Evolutionary conservation across 768 basidiomycete genomes (phyloP), one percentile per base, ranked within the genome.

Genomic region (Lentinula detonsa): DNA sequence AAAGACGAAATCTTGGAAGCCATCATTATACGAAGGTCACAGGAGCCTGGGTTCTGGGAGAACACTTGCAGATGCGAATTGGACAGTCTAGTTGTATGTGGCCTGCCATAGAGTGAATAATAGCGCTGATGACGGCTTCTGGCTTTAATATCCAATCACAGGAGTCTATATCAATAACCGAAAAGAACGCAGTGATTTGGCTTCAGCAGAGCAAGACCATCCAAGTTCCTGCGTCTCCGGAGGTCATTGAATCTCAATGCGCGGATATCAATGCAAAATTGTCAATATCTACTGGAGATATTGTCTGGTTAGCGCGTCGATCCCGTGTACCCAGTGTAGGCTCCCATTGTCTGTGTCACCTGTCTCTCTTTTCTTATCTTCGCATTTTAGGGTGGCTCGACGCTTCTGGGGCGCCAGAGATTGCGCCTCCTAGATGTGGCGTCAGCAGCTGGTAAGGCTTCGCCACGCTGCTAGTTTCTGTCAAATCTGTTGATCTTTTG

Each of bases 301-400:
- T 80, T 56, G 62, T 90, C 35, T 90, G 81, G 81, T 70, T 90
- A 33, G 71, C 82, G 53, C 76, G 70, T 67, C 82, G 88, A 62
- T 71, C 74, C 62, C 76, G 75, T 61, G 66, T 72, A 59, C 79
- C 81, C 56, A 81, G 83, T 77, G 88, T 87, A 72, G 61, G 76
- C 70, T 43, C 53, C 48, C 23, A 15, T 52, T 39, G 5, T 59
- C 45, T 5, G 21, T 56, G 55, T 43, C 42, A 56, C n/a, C 11
- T 31, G 21, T 31, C 40, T 39, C 28, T 15, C 4, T 43, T 33
- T 33, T 45, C 10, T 8, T 56, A 16, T 16, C 34, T 52, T 35
- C 45, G 33, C 13, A 16, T 63, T 61, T 49, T 71, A 96, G 92
- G 93, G 94, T 65, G 92, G 91, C 57, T 93, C 90, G 67, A 95